Evolutionary conservation across 805 yeast genomes (phyloP).

Genomic region (Naumovozyma baii): DNA sequence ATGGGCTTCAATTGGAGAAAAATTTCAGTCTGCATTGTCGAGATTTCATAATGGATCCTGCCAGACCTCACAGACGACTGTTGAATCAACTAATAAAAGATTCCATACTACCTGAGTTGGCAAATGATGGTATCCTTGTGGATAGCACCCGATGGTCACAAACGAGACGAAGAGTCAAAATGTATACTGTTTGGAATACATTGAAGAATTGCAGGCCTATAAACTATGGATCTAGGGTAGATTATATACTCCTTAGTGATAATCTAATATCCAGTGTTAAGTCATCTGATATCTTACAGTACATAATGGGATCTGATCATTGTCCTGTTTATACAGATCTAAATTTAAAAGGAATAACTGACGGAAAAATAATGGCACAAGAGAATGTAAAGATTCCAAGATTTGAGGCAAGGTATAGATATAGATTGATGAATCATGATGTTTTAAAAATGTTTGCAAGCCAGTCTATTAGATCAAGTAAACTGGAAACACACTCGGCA

Average conservation of each 20-base stretch:
- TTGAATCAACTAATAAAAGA: constrained; percentile 39
- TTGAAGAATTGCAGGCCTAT: constrained; percentile 63
- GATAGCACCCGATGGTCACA: constrained; percentile 53
- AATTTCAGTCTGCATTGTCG: constrained; percentile 29
- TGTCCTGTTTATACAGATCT: constrained; percentile 82
- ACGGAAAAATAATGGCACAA: constrained; percentile 1
- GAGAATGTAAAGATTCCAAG: constrained; percentile 20
- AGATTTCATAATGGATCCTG: constrained; percentile 27
- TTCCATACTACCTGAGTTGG: constrained; percentile 25
- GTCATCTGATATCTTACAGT: constrained; percentile 51
- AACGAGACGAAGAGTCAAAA: constrained; percentile 42
- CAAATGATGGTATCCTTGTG: constrained; percentile 36
- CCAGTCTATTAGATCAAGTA: background rate
- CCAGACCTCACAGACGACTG: constrained; percentile 34
- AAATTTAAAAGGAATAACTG: constrained; percentile 11
- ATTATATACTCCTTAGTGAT: constrained; percentile 51
- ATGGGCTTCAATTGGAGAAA: constrained; percentile 29
- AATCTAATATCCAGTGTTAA: constrained; percentile 27
- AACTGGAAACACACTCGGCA: too few relatives aligned
- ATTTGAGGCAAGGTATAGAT: constrained; percentile 47
- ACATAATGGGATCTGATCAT: constrained; percentile 81
- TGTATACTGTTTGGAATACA: constrained; percentile 93
- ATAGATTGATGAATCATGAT: constrained; percentile 32
- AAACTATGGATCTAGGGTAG: constrained; percentile 84
- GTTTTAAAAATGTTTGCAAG: constrained; percentile 31